These are phyloP conservation scores for Suhomyces anneliseae DNA, from an alignment of 1,139 yeast genomes.

Conservation along the genomic window DNA sequence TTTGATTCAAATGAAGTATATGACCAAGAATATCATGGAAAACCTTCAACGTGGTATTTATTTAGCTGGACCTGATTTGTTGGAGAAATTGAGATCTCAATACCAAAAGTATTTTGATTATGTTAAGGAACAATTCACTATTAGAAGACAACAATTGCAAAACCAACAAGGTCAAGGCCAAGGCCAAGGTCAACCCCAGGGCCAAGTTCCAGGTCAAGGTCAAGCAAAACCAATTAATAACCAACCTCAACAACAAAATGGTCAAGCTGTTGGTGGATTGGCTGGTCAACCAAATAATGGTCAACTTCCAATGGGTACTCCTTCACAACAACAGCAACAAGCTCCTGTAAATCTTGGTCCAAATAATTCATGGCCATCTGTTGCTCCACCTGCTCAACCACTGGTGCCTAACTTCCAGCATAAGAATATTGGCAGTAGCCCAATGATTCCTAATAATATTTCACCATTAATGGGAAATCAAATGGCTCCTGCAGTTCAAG, in stretches of 20 bases:
- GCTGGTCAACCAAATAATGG: conserved; percentile 5
- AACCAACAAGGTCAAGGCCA: conserved; percentile 18
- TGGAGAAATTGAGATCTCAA: conserved; percentile 69
- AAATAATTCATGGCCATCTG: conserved; percentile 23
- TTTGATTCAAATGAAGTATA: conserved; percentile 73
- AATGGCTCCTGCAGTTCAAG: conserved; percentile 10
- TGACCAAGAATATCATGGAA: conserved; percentile 76
- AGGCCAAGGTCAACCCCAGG: conserved; percentile 6
- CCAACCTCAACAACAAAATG: conserved; percentile 1
- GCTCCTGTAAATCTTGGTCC: conserved; percentile 18
- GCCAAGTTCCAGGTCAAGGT: conserved; percentile 1
- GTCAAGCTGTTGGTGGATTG: conserved; percentile 5
- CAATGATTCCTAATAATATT: conserved; percentile 25
- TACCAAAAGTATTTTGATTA: conserved; percentile 73
- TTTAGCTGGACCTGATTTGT: conserved; percentile 66
- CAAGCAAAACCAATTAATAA: conserved; percentile 3
- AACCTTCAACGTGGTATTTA: conserved; percentile 61
- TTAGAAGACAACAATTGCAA: conserved; percentile 36
- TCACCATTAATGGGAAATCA: conserved; percentile 21
- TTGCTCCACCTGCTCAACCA: conserved; percentile 15
- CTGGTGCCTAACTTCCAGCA: conserved; percentile 7
- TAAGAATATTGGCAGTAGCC: conserved; percentile 20
- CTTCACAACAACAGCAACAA: conserved; percentile 3
- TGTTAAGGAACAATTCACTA: conserved; percentile 52
- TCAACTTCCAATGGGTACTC: conserved; percentile 5